Percentiles rank a stretch among this genome's conserved stretches.
These are phyloP conservation scores for Inonotus obliquus DNA, from an alignment of 1,284 basidiomycete genomes.

Conservation along the genomic window DNA sequence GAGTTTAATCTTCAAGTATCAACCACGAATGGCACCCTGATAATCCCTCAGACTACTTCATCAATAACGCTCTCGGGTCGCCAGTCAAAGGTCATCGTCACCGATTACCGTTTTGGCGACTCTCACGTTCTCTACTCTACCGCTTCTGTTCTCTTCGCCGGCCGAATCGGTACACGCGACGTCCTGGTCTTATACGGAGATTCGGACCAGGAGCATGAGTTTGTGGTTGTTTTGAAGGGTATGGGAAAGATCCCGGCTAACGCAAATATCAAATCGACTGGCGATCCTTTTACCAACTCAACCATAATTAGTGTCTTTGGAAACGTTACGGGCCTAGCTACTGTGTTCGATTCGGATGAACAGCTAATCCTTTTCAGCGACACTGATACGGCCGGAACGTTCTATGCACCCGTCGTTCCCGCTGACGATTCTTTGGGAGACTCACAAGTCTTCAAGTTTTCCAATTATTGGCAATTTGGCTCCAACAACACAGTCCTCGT, in stretches of 20 bases:
- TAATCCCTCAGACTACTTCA: slow-evolving; percentile 47
- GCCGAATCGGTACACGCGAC: slow-evolving; percentile 60
- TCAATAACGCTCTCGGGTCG: slow-evolving; percentile 59
- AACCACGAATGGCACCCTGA: slow-evolving; percentile 44
- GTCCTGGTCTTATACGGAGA: slow-evolving; percentile 67
- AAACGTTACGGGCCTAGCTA: slow-evolving; percentile 54
- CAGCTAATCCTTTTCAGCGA: slow-evolving; percentile 67
- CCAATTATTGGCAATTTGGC: slow-evolving; percentile 45
- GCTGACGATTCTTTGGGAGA: slow-evolving; percentile 19
- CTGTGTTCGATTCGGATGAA: slow-evolving; percentile 58
- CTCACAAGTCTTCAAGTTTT: slow-evolving; percentile 22
- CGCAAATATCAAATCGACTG: slow-evolving; percentile 59
- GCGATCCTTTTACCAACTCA: slow-evolving; percentile 19
- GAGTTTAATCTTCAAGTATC: slow-evolving; percentile 48
- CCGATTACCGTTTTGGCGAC: slow-evolving; percentile 24
- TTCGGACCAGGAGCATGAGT: slow-evolving; percentile 52
- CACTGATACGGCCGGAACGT: slow-evolving; percentile 52
- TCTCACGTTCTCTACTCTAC: slow-evolving; percentile 31
- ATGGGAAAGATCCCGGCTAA: slow-evolving; percentile 35
- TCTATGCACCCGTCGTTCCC: slow-evolving; percentile 47
- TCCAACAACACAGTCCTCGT: slow-evolving; percentile 47
- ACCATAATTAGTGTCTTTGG: slow-evolving; percentile 36
- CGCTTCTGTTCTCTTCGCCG: slow-evolving; percentile 55
- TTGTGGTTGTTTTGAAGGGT: slow-evolving; percentile 43
- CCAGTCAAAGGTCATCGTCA: slow-evolving; percentile 53